Evolutionary conservation across 2,329 filamentous ascomycete species (phyloP).

Genomic region (Claviceps pazoutovae): DNA sequence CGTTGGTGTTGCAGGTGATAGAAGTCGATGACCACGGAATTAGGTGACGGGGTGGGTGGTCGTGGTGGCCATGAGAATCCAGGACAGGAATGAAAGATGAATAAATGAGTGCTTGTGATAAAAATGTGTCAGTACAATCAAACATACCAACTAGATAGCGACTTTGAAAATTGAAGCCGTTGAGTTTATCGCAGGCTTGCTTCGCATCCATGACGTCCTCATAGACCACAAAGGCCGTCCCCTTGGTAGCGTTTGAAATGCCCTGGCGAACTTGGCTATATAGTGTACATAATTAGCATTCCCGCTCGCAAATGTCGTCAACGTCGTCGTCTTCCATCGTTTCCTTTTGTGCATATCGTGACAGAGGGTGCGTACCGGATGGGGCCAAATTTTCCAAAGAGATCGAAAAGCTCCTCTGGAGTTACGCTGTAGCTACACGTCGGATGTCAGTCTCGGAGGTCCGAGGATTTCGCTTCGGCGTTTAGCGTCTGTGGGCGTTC

Average conservation of each 20-base stretch:
- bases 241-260: conserved; percentile 93
- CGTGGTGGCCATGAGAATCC: not conserved
- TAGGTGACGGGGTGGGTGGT: not conserved
- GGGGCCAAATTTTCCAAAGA: conserved; percentile 94
- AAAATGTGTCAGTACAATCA: not conserved
- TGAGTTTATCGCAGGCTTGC: conserved; percentile 96
- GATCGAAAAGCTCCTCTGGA: conserved; percentile 92
- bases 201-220: conserved; percentile 99
- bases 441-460: conserved; percentile 3
- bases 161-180: conserved; percentile 99
- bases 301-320: conserved; percentile 1
- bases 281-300: conserved; percentile 5
- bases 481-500: not conserved
- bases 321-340: not conserved
- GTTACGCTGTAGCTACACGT: conserved; percentile 87
- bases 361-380: conserved; percentile 55
- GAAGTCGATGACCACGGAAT: not conserved
- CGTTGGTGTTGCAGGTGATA: not conserved
- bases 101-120: conserved; percentile 4
- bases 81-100: not conserved
- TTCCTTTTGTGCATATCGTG: not conserved
- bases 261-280: conserved; percentile 92
- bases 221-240: conserved; percentile 97
- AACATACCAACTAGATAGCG: conserved; percentile 88
- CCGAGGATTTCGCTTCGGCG: not conserved